Conservation (phyloP, 257 asterid genomes). For the Prunella vulgaris region DNA sequence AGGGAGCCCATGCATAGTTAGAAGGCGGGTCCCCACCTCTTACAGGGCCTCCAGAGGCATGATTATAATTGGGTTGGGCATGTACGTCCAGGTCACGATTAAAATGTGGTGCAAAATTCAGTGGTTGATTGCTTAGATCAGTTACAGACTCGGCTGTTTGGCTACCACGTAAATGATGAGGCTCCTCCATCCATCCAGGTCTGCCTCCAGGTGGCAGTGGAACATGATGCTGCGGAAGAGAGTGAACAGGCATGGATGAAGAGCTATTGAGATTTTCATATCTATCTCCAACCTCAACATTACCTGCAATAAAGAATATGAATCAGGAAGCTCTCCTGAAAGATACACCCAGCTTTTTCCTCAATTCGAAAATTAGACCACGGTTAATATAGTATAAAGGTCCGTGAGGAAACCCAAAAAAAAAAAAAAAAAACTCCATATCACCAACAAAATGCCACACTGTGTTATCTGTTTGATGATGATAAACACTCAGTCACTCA, state of each 20-base stretch:
- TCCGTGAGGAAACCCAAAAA: conserved; percentile 1
- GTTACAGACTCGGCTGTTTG: conserved; percentile 39
- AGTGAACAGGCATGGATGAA: conserved; percentile 36
- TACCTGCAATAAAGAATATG: conserved; percentile 43
- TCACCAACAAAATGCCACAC: conserved; percentile 1
- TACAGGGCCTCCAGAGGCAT: conserved; percentile 43
- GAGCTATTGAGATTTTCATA: conserved; percentile 48
- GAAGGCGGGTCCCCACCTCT: conserved; percentile 61
- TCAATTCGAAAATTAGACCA: not conserved
- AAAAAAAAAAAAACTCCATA: not conserved
- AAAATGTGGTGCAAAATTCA: conserved; percentile 60
- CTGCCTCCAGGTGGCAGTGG: conserved; percentile 40
- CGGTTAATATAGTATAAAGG: not conserved
- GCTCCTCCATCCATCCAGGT: conserved; percentile 51
- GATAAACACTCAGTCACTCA: conserved; percentile 4
- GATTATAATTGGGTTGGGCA: conserved; percentile 38
- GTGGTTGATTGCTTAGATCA: conserved; percentile 59
- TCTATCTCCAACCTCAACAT: conserved; percentile 47
- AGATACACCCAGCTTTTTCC: conserved; percentile 7
- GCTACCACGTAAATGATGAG: conserved; percentile 35
- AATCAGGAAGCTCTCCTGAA: conserved; percentile 19
- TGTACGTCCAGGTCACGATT: conserved; percentile 45
- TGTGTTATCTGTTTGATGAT: conserved; percentile 7
- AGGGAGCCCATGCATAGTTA: conserved; percentile 62
- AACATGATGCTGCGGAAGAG: conserved; percentile 41